A percentile compares a stretch with the other conserved stretches of the same genome.
Conservation (phyloP, 2,329 filamentous ascomycete species). For the Pyrenophora tritici-repentis region DNA sequence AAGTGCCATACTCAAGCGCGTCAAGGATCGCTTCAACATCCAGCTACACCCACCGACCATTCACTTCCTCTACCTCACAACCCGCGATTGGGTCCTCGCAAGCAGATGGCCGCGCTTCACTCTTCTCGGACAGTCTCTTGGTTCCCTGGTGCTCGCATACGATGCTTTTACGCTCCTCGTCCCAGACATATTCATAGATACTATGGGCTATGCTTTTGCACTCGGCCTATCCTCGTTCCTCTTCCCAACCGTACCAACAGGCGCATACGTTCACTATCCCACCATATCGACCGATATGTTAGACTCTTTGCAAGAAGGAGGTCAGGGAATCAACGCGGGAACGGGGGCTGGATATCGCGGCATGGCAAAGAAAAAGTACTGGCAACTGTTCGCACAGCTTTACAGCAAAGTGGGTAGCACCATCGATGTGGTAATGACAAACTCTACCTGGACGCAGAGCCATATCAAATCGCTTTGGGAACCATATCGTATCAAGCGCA, state of each 20-base stretch:
- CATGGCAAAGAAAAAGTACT: slow-evolving; percentile 76
- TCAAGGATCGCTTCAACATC: slow-evolving; percentile 89
- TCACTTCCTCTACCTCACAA: slow-evolving; percentile 88
- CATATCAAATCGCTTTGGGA: slow-evolving; percentile 83
- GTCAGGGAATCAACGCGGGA: slow-evolving; percentile 80
- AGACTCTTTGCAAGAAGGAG: slow-evolving; percentile 65
- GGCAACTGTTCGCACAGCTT: slow-evolving; percentile 79
- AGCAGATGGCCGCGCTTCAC: slow-evolving; percentile 92
- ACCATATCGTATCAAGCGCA: slow-evolving; percentile 48
- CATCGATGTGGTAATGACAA: slow-evolving; percentile 95
- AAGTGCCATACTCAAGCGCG: slow-evolving; percentile 73
- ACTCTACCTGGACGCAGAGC: slow-evolving; percentile 87
- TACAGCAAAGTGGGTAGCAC: slow-evolving; percentile 84
- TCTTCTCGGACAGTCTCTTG: slow-evolving; percentile 88
- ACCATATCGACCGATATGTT: slow-evolving; percentile 99
- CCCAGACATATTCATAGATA: slow-evolving; percentile 94
- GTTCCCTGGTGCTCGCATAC: slow-evolving; percentile 84
- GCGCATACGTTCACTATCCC: slow-evolving; percentile 95
- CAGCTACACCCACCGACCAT: slow-evolving; percentile 80
- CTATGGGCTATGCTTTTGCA: slow-evolving; percentile 96
- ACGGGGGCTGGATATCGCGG: slow-evolving; percentile 75
- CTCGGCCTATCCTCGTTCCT: slow-evolving; percentile 81
- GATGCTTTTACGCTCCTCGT: slow-evolving; percentile 92
- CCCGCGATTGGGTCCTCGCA: slow-evolving; percentile 81
- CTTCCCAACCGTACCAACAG: slow-evolving; percentile 80